Percentiles rank a stretch among this genome's conserved stretches.
Conservation (phyloP, 208 protist species). For the Crithidia thermophila region DNA sequence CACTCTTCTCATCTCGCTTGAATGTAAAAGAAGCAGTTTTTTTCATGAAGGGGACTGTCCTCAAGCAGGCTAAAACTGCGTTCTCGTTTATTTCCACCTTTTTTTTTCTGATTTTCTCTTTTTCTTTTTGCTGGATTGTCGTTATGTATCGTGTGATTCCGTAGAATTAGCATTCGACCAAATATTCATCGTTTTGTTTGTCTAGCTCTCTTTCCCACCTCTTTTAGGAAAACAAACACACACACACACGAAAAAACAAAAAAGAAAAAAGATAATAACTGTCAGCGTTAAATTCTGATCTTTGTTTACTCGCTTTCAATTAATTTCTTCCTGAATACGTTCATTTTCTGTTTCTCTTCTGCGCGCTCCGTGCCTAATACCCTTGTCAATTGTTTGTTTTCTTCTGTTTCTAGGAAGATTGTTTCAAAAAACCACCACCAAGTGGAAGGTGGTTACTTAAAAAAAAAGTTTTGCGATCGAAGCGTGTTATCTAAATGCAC, state of each 20-base stretch:
- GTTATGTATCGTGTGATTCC: background rate
- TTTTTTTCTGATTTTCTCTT: background rate
- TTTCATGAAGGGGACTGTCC: background rate
- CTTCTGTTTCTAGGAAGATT: background rate
- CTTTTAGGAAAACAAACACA: conserved; percentile 1
- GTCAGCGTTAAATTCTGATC: background rate
- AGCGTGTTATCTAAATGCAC: background rate
- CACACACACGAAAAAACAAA: background rate
- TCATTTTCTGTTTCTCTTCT: conserved; percentile 19
- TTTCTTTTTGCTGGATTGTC: conserved; percentile 1
- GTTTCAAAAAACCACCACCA: conserved; percentile 6
- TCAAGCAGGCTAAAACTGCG: background rate
- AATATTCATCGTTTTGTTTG: background rate
- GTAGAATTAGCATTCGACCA: background rate
- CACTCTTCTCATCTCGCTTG: no score
- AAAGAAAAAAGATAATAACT: no score
- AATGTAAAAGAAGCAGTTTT: no score
- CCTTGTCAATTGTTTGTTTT: conserved; percentile 16
- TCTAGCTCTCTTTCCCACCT: background rate
- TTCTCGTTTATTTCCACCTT: background rate
- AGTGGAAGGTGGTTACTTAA: conserved; percentile 7
- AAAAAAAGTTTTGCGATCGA: background rate
- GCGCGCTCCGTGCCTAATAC: no score
- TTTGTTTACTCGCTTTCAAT: background rate
- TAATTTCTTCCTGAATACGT: background rate